A percentile compares a stretch with the other conserved stretches of the same genome.
phyloP scores from a whole-genome alignment of 1,284 basidiomycete species.

The Pterulicium gracile region DNA sequence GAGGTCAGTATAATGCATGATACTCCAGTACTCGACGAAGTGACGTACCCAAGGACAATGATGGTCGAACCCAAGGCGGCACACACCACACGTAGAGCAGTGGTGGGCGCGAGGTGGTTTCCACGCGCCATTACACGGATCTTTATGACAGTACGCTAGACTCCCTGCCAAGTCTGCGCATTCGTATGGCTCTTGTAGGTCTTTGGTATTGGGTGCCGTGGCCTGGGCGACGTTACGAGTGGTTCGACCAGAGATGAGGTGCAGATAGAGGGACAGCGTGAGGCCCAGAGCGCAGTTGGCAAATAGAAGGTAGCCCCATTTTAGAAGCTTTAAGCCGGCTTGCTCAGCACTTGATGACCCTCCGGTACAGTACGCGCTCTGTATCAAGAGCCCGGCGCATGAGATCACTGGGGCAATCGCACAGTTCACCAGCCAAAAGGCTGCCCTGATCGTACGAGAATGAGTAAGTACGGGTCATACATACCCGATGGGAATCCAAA shows the following conservation, averaged over 20 bases:
- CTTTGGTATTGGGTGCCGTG: constrained; percentile 19
- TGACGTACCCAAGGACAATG: constrained; percentile 43
- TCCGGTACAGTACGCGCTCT: too few species aligned
- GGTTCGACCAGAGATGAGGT: constrained; percentile 22
- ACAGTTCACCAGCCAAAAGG: too few species aligned
- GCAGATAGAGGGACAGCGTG: constrained; percentile 20
- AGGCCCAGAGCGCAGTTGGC: neutral
- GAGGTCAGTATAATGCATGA: too few species aligned
- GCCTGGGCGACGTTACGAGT: constrained; percentile 23
- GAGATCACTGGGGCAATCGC: too few species aligned
- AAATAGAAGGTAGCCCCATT: neutral
- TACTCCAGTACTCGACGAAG: neutral
- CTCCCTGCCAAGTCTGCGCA: constrained; percentile 26
- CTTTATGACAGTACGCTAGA: constrained; percentile 26
- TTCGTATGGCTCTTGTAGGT: constrained; percentile 29
- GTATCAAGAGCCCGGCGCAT: too few species aligned
- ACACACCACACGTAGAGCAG: constrained; percentile 38
- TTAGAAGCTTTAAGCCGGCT: too few species aligned
- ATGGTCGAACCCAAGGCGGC: constrained; percentile 40
- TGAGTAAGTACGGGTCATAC: too few species aligned
- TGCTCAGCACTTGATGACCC: too few species aligned
- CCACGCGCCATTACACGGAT: constrained; percentile 30
- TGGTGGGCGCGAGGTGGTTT: constrained; percentile 42
- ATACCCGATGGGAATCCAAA: too few species aligned
- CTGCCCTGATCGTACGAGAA: too few species aligned